Evolutionary conservation across 2,329 filamentous ascomycete species (phyloP), one percentile per base, ranked within the genome.

Genomic region (Trichoderma endophyticum): DNA sequence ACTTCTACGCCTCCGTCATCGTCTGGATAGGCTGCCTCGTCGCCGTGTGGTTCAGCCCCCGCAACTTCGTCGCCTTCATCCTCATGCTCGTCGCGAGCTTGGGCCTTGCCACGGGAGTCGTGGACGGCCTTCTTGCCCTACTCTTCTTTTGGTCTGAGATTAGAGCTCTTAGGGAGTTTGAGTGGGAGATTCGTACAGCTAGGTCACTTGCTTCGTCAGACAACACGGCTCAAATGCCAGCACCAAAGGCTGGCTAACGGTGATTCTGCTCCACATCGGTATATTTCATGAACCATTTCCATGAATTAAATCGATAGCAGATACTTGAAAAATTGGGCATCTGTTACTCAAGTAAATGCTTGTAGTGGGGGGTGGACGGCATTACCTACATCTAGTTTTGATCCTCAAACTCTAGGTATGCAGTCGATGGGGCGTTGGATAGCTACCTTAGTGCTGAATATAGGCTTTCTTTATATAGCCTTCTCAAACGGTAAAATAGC

Each of bases 71-170:
- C 6, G 84, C 92, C 0, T 98, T 98, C 79, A 84, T 96, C 9
- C 84, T 98, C 64, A 89, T 94, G 82, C 82, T 98, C 2, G 79
- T 97, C 24, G 93, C 92, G 78, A 94, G 91, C n/a, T 81, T 98
- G 18, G 89, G 90, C 2, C 86, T 98, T 39, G 88, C 88, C 18
- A 90, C 91, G 4, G 95, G 95, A 0, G 88, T 94, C 3, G 80
- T 98, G 24, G 93, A 98, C 78, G 95, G 95, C 0, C 82, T 98
- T 54, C 93, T 98, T 79, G 92, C 94, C 0, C 87, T 96, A 0
- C 81, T 98, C 63, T 99, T 99, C 80, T 91, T 97, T 72, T 91
- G 92, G 12, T 90, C 90, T 73, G 96, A 99, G 83, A 82, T 98
- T 72, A 87, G 94, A 72, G 91, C 92, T 4, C 83, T 99, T 70